phyloP scores from a whole-genome alignment of 2,329 filamentous ascomycete genomes.

The Didymella glomerata region DNA sequence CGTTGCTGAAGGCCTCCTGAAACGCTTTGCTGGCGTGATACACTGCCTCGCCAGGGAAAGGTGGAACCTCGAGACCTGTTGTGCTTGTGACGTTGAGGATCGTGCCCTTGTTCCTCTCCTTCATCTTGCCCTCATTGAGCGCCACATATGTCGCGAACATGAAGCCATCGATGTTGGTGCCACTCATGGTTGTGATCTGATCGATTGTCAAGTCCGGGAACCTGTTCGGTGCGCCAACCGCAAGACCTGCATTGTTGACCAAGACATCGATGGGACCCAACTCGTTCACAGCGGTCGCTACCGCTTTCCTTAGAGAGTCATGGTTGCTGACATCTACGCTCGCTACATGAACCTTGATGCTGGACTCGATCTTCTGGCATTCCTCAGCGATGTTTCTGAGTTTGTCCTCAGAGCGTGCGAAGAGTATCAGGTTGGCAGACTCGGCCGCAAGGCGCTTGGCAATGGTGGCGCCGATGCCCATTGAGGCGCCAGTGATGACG shows the following conservation, averaged over 20 bases:
- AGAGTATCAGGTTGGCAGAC: constrained; percentile 55
- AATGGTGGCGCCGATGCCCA: constrained; percentile 59
- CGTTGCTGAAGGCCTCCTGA: constrained; percentile 61
- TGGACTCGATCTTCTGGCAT: constrained; percentile 18
- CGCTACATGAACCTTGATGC: constrained; percentile 37
- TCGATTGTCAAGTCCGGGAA: constrained; percentile 56
- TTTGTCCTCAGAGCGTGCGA: constrained; percentile 51
- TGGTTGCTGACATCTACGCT: constrained; percentile 49
- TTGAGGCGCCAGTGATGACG: constrained; percentile 54
- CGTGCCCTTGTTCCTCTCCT: constrained; percentile 52
- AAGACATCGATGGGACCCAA: constrained; percentile 55
- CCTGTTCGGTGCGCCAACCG: constrained; percentile 55
- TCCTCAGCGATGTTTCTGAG: constrained; percentile 32
- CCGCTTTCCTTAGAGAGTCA: constrained; percentile 38
- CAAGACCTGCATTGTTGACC: constrained; percentile 60
- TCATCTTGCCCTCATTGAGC: constrained; percentile 55
- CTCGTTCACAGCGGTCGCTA: constrained; percentile 35
- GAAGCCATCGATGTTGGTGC: constrained; percentile 59
- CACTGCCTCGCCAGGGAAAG: constrained; percentile 60
- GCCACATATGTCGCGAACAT: constrained; percentile 59
- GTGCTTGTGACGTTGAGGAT: constrained; percentile 61
- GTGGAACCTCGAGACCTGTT: constrained; percentile 59
- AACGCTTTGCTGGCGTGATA: constrained; percentile 60
- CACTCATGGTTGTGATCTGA: constrained; percentile 57
- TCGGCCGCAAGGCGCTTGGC: constrained; percentile 51